A percentile compares a stretch with the other conserved stretches of the same genome.
Conservation (phyloP, 768 basidiomycete genomes). For the Boletus eberwhitei region DNA sequence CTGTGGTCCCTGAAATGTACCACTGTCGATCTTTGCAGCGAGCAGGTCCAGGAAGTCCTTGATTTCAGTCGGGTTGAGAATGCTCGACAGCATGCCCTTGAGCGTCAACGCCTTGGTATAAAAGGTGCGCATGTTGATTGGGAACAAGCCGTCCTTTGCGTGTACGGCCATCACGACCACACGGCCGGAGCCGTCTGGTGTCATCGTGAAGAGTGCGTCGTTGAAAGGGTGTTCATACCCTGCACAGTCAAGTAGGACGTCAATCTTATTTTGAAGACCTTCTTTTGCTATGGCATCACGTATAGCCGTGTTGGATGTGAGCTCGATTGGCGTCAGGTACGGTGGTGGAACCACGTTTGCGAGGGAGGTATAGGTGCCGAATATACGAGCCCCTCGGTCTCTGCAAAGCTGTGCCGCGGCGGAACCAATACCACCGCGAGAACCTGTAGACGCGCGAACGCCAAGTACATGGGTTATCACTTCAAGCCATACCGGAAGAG, state of each 20-base stretch:
- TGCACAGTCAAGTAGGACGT: conserved; percentile 34
- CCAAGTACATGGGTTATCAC: background rate
- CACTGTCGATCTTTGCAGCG: conserved; percentile 30
- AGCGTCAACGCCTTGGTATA: conserved; percentile 31
- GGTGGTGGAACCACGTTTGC: conserved; percentile 21
- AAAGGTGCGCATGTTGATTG: conserved; percentile 30
- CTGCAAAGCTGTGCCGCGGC: conserved; percentile 33
- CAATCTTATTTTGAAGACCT: conserved; percentile 29
- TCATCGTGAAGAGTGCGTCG: conserved; percentile 34
- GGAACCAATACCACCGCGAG: conserved; percentile 34
- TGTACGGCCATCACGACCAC: conserved; percentile 36
- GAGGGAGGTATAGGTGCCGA: conserved; percentile 35
- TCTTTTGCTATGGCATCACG: conserved; percentile 27
- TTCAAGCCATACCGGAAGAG: background rate
- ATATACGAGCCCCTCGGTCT: conserved; percentile 31
- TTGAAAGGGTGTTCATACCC: conserved; percentile 34
- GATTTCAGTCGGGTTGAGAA: conserved; percentile 19
- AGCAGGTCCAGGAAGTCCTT: conserved; percentile 30
- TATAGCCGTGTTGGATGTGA: conserved; percentile 30
- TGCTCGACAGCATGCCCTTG: conserved; percentile 32
- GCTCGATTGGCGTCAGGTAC: conserved; percentile 32
- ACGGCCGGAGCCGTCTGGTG: conserved; percentile 30
- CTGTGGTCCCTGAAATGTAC: conserved; percentile 27
- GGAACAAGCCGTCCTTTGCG: conserved; percentile 31
- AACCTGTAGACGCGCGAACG: conserved; percentile 17